phyloP scores from a whole-genome alignment of 2,329 filamentous ascomycete genomes.

The Fusarium humuli region DNA sequence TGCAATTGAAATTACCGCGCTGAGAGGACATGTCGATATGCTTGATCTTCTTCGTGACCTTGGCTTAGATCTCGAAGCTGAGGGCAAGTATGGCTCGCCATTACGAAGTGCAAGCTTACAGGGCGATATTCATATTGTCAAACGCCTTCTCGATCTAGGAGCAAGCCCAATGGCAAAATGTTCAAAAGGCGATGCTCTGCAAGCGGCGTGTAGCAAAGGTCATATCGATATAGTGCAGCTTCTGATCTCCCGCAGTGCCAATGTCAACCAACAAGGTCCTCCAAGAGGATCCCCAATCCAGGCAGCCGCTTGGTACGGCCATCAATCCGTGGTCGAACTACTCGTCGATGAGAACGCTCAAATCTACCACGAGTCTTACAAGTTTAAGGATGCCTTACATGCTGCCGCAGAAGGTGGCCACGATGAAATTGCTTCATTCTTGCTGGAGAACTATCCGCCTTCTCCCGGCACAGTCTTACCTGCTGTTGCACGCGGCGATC shows the following conservation, averaged over 20 bases:
- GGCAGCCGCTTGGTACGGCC: slow-evolving; percentile 17
- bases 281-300: neutral
- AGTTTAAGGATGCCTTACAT: slow-evolving; percentile 9
- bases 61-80: slow-evolving; percentile 9
- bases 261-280: slow-evolving; percentile 1
- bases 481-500: neutral
- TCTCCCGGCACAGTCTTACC: neutral
- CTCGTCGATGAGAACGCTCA: slow-evolving; percentile 6
- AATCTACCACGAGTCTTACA: neutral
- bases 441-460: neutral
- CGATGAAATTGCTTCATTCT: neutral
- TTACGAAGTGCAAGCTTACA: slow-evolving; percentile 7
- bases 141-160: neutral
- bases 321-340: neutral
- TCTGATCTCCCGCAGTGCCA: neutral
- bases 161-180: neutral
- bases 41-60: neutral
- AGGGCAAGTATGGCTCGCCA: slow-evolving; percentile 23
- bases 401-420: slow-evolving; percentile 24
- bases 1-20: slow-evolving; percentile 1
- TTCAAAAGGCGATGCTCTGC: slow-evolving; percentile 2
- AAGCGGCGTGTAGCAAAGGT: slow-evolving; percentile 11
- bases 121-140: neutral
- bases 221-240: neutral
- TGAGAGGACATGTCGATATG: neutral